Conservation (phyloP, 129 eudicot genomes). For the Scalesia atractyloides region DNA sequence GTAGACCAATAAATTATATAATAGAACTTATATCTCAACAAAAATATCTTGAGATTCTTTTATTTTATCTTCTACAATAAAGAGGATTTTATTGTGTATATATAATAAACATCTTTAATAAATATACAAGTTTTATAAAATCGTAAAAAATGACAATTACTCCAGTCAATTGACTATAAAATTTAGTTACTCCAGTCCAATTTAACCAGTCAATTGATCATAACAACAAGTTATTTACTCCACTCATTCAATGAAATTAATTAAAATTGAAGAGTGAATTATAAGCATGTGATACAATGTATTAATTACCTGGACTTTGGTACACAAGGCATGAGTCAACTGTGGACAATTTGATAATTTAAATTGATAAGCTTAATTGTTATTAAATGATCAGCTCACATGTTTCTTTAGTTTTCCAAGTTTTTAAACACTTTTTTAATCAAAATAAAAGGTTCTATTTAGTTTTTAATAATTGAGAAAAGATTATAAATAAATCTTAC, state of each 20-base stretch:
- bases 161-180: neutral
- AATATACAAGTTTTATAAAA: neutral
- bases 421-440: neutral
- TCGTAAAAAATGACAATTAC: neutral
- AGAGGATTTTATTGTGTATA: neutral
- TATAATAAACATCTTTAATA: neutral
- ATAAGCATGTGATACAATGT: conserved; percentile 32
- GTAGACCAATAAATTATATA: neutral
- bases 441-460: neutral
- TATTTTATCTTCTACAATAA: neutral
- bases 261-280: conserved; percentile 27
- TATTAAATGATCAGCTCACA: conserved; percentile 4
- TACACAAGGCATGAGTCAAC: conserved; percentile 27
- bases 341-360: conserved; percentile 10
- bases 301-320: conserved; percentile 27
- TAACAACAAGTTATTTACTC: neutral
- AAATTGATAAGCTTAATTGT: neutral
- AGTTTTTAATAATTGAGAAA: neutral
- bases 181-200: neutral
- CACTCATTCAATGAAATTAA: conserved; percentile 2
- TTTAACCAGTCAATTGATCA: neutral
- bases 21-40: neutral
- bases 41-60: neutral
- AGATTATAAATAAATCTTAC: neutral
- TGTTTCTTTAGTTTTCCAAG: neutral